A percentile compares a stretch with the other conserved stretches of the same genome.
Evolutionary conservation across 2,329 filamentous ascomycete genomes (phyloP).

Genomic region (Chrysoporthe austroafricana): DNA sequence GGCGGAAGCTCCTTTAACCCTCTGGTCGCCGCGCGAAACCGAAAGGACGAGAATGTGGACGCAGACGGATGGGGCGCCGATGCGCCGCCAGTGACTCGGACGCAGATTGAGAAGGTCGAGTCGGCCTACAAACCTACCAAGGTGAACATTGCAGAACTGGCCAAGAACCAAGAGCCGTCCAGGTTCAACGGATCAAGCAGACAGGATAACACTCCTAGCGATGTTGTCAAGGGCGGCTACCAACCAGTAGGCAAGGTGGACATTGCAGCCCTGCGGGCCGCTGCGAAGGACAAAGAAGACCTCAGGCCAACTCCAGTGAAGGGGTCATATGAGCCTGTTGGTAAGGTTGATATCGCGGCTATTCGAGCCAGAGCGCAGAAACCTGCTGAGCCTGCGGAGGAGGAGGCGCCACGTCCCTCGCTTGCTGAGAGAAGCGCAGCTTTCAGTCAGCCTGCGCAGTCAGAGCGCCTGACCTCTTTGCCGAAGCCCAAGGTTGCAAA

Average conservation of each 20-base stretch:
- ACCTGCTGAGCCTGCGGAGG: constrained; percentile 49
- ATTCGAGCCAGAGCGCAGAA: constrained; percentile 84
- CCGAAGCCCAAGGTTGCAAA: constrained; percentile 96
- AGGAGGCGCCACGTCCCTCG: constrained; percentile 55
- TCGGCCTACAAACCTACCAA: constrained; percentile 94
- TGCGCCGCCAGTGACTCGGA: constrained; percentile 86
- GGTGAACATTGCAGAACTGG: constrained; percentile 88
- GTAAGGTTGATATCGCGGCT: constrained; percentile 95
- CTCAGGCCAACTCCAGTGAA: constrained; percentile 85
- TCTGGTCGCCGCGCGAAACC: constrained; percentile 67
- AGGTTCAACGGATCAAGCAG: constrained; percentile 55
- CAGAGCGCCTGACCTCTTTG: constrained; percentile 81
- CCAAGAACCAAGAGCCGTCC: constrained; percentile 69
- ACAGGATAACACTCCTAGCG: constrained; percentile 51
- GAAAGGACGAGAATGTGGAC: constrained; percentile 64
- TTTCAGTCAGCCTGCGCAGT: constrained; percentile 63
- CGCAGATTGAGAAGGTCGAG: constrained; percentile 87
- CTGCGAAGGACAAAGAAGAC: constrained; percentile 70
- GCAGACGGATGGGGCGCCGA: constrained; percentile 93
- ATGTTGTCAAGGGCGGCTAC: constrained; percentile 84
- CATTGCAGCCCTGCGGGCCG: constrained; percentile 84
- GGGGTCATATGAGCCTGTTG: constrained; percentile 90
- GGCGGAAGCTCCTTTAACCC: constrained; percentile 65
- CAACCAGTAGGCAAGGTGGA: constrained; percentile 98
- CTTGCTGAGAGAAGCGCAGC: constrained; percentile 77